phyloP scores from a whole-genome alignment of 768 basidiomycete species.

The Epithele typhae region DNA sequence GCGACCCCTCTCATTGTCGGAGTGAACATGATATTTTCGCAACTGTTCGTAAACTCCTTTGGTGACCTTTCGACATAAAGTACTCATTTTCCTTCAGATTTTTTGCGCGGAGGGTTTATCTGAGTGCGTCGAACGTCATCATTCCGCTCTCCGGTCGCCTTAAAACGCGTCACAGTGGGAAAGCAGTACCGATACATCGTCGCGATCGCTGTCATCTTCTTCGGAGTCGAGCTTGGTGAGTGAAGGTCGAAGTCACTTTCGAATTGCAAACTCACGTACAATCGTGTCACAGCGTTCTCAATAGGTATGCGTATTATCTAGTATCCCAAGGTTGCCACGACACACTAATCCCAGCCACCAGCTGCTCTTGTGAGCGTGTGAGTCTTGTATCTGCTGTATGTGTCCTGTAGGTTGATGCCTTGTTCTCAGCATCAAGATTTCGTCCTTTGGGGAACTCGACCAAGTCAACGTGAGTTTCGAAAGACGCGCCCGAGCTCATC shows the following conservation, averaged over 20 bases:
- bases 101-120: constrained; percentile 3
- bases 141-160: not conserved
- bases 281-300: not conserved
- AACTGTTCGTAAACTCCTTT: not conserved
- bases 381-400: no score
- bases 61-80: not conserved
- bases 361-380: no score
- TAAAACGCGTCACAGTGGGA: not conserved
- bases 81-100: not conserved
- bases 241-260: not conserved
- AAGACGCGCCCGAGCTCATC: no score
- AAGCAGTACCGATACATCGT: constrained; percentile 3
- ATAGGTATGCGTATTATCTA: no score
- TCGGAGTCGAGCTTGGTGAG: no score
- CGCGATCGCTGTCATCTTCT: not conserved
- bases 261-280: not conserved
- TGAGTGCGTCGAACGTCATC: no score
- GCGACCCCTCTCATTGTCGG: not conserved
- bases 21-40: not conserved
- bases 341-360: no score
- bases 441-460: not conserved
- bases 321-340: no score
- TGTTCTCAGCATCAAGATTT: no score
- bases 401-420: no score
- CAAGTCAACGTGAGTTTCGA: constrained; percentile 2